These are phyloP conservation scores for Yamadazyma laniorum DNA, from an alignment of 805 yeast species.

Conservation along the genomic window DNA sequence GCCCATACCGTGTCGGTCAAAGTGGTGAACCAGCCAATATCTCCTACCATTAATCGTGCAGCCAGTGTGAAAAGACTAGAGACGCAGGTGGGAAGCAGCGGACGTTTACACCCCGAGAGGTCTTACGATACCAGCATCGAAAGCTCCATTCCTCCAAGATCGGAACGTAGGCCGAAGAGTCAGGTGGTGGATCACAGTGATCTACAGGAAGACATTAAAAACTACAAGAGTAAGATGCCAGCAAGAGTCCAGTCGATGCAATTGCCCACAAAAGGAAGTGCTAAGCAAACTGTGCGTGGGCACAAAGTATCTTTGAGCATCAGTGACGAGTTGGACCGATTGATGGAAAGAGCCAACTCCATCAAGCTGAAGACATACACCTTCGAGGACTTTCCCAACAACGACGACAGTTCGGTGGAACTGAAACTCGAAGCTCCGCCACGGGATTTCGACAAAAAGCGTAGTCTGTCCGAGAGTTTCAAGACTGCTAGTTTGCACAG, in stretches of 20 bases:
- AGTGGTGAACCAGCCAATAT: conserved; percentile 17
- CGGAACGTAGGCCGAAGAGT: conserved; percentile 37
- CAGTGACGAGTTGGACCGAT: conserved; percentile 36
- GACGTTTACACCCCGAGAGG: conserved; percentile 22
- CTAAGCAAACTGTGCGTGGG: conserved; percentile 1
- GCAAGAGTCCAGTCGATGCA: not conserved
- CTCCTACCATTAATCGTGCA: conserved; percentile 14
- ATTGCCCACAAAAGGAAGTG: conserved; percentile 1
- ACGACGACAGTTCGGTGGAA: conserved; percentile 10
- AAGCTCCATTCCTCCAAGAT: conserved; percentile 38
- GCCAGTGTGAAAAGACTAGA: conserved; percentile 11
- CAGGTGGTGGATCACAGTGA: conserved; percentile 12
- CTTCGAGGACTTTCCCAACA: conserved; percentile 11
- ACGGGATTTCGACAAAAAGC: not conserved
- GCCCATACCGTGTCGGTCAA: conserved; percentile 24
- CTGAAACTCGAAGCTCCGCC: conserved; percentile 3
- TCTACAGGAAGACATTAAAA: conserved; percentile 1
- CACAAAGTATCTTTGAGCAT: conserved; percentile 27
- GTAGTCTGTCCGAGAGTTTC: conserved; percentile 4
- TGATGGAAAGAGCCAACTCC: conserved; percentile 35
- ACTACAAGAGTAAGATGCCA: not conserved
- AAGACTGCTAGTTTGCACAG: conserved; percentile 9
- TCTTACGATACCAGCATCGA: conserved; percentile 36
- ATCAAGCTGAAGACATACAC: conserved; percentile 16
- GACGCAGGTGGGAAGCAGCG: not conserved